A percentile compares a stretch with the other conserved stretches of the same genome.
Evolutionary conservation across 2,329 filamentous ascomycete genomes (phyloP).

Genomic region (Aureobasidium musti): DNA sequence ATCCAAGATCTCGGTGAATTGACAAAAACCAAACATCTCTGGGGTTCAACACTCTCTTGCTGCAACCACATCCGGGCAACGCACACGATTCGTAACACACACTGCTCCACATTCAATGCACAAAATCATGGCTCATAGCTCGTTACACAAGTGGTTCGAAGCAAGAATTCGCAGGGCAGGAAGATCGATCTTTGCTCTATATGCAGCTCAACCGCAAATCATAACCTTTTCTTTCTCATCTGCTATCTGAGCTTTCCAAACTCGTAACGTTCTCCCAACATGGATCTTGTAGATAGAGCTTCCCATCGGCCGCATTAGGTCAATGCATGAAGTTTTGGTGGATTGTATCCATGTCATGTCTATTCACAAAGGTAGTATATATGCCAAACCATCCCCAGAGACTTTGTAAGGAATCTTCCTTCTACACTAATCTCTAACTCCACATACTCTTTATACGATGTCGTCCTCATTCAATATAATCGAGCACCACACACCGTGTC

Average conservation of each 20-base stretch:
- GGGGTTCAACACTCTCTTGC: slow-evolving; percentile 15
- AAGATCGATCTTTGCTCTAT: not conserved
- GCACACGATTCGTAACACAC: slow-evolving; percentile 1
- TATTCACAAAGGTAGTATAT: slow-evolving; percentile 6
- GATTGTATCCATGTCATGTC: not conserved
- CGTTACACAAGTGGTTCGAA: not conserved
- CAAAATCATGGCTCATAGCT: not conserved
- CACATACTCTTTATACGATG: not conserved
- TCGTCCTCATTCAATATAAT: slow-evolving; percentile 21
- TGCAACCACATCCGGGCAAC: slow-evolving; percentile 3
- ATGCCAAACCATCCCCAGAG: not conserved
- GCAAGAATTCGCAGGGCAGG: no score
- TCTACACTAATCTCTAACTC: not conserved
- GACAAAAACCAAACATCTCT: slow-evolving; percentile 13
- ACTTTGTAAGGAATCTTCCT: not conserved
- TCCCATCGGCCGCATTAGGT: not conserved
- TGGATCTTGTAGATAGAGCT: not conserved
- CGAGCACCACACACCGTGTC: slow-evolving; percentile 69
- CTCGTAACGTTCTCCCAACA: not conserved
- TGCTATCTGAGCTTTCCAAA: not conserved
- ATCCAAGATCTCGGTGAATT: slow-evolving; percentile 12
- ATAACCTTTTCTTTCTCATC: not conserved
- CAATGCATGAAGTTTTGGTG: not conserved
- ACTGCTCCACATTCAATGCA: not conserved
- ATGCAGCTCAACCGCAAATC: not conserved